These are phyloP conservation scores for Lolium multiflorum DNA, from an alignment of 176 grass and related monocot species.

Conservation along the genomic window DNA sequence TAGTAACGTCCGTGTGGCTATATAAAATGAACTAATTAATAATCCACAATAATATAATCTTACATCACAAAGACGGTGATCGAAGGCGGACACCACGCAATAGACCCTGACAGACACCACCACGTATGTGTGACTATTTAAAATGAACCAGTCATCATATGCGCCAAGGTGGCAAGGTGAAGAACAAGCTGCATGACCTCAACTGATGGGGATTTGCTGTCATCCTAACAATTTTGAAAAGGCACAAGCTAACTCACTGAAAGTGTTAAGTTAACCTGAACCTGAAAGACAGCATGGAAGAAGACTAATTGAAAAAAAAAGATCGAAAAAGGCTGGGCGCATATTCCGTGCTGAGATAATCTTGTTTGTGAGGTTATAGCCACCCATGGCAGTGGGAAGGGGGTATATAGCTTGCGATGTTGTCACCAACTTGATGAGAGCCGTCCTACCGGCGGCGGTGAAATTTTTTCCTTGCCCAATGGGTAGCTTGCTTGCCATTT, in stretches of 20 bases:
- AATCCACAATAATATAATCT: background rate
- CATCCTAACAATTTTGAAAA: background rate
- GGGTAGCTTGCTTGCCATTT: too few species aligned
- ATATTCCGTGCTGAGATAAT: conserved; percentile 12
- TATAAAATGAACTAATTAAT: too few species aligned
- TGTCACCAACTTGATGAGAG: too few species aligned
- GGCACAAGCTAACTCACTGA: background rate
- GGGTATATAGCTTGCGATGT: too few species aligned
- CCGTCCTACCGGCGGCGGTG: too few species aligned
- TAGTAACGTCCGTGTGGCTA: background rate
- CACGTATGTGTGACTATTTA: background rate
- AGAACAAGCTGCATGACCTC: background rate
- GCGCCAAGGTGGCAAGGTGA: background rate
- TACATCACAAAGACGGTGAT: background rate
- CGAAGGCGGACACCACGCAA: too few species aligned
- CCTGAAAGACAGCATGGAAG: background rate
- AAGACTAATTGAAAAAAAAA: background rate
- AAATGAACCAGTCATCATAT: background rate
- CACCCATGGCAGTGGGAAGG: conserved; percentile 3
- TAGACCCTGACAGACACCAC: background rate
- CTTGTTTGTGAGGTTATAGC: conserved; percentile 23
- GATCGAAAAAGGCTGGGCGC: background rate
- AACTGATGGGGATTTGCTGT: background rate
- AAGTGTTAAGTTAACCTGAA: background rate
- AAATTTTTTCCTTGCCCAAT: too few species aligned